Base-by-base conservation (phyloP, 495 filamentous ascomycete species). In the Wilcoxina mikolae region DNA sequence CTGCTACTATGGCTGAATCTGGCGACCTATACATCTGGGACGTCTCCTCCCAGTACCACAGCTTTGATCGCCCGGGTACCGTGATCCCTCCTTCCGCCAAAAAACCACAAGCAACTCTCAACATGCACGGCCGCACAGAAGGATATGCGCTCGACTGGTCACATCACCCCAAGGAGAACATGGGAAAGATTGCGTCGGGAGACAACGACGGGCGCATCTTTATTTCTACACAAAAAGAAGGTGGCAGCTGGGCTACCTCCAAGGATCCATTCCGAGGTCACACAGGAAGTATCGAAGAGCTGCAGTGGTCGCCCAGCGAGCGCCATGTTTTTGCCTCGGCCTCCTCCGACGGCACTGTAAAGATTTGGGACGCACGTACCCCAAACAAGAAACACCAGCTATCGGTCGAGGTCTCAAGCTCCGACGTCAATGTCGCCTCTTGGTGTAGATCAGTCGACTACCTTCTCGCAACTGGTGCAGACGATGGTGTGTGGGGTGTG, bases 131-230 rank as follows among this genome's bases (percentile, higher is more conserved):
- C 12, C 88, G 85, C 69, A 71, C 80, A 7, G 91, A 98, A 71
- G 91, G 91, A 43, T 98, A 95, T 65, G 91, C 85, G 0, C 68
- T 98, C 12, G 91, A 95, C 66, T 98, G 91, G 91, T 94, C 87
- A 25, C 84, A 86, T 0, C 71, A 86, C 11, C 83, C 84, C 0
- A 70, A 84, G 10, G 74, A 86, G 26, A 68, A 72, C 3, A 69
- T 70, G 24, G 89, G 89, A 31, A 93, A 90, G 68, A 80, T 98
- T 2, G 67, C 93, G 49, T 95, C 91, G 0, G 91, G 91, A 60
- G 91, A 98, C 69, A 87, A 86, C 62, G 74, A 87, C 57, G 91
- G 91, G 54, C 67, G 81, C 44, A 95, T 98, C 68, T 95, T 87
- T 68, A 71, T 79, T 38, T 94, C 88, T 7, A 86, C 85, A 12